Evolutionary conservation across 2,329 filamentous ascomycete species (phyloP).

Genomic region (Trichoderma afroharzianum): DNA sequence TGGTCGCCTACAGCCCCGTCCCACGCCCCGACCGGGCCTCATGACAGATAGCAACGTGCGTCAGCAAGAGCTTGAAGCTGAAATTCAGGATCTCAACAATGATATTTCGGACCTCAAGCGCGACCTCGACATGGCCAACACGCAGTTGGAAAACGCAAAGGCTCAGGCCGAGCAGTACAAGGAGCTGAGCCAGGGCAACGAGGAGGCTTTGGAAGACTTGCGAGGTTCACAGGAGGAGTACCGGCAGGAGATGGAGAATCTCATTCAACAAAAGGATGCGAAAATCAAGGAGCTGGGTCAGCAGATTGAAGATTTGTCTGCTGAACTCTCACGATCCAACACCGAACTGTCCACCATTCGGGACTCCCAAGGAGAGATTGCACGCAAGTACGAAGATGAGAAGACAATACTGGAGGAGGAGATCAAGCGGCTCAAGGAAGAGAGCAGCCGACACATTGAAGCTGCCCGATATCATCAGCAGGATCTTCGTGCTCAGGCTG

Average conservation of each 20-base stretch:
- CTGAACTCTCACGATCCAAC: conserved; percentile 78
- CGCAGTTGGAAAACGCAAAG: conserved; percentile 77
- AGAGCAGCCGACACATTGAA: conserved; percentile 74
- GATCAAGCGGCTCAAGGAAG: conserved; percentile 75
- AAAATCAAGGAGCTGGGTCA: conserved; percentile 79
- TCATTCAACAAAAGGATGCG: conserved; percentile 72
- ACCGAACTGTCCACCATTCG: conserved; percentile 76
- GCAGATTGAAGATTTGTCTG: conserved; percentile 76
- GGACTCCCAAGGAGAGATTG: conserved; percentile 73
- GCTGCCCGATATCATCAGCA: conserved; percentile 83
- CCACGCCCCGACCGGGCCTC: conserved; percentile 57
- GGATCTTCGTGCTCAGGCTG: conserved; percentile 86
- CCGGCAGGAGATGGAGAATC: conserved; percentile 75
- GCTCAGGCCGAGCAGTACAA: conserved; percentile 84
- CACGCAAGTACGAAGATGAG: conserved; percentile 72
- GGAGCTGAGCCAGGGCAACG: conserved; percentile 77
- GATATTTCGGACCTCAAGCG: conserved; percentile 85
- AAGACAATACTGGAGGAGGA: conserved; percentile 76
- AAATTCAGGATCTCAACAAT: conserved; percentile 74
- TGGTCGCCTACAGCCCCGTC: conserved; percentile 75
- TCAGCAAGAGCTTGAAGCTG: conserved; percentile 52
- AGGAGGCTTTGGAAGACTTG: conserved; percentile 80
- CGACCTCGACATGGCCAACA: conserved; percentile 75
- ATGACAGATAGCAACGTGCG: conserved; percentile 42
- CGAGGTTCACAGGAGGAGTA: conserved; percentile 81